phyloP scores from a whole-genome alignment of 176 grass and related monocot genomes.

The Musa itinerans region DNA sequence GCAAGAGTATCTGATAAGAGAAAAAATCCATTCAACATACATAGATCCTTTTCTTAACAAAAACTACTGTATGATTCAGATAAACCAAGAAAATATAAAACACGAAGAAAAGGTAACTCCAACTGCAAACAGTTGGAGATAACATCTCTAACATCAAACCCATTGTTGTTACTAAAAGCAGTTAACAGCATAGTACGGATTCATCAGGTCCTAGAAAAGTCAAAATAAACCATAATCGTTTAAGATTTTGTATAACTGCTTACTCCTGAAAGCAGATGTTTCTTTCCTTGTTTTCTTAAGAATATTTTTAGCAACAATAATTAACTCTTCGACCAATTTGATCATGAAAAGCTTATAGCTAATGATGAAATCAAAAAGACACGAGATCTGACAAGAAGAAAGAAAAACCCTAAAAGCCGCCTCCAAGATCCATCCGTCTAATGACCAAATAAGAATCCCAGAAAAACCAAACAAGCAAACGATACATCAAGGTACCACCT shows the following conservation, averaged over 20 bases:
- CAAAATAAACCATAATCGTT: background rate
- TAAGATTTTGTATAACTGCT: background rate
- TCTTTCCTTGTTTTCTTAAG: too few species aligned
- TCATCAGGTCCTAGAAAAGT: too few species aligned
- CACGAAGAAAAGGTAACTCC: background rate
- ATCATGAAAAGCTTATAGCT: background rate
- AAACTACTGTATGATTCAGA: background rate
- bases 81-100: background rate
- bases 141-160: too few species aligned
- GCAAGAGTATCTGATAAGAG: slow-evolving; percentile 45
- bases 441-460: slow-evolving; percentile 15
- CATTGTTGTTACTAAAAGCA: too few species aligned
- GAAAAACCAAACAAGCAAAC: slow-evolving; percentile 7
- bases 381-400: background rate
- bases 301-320: background rate
- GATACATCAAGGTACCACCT: slow-evolving; percentile 36
- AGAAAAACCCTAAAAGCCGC: background rate
- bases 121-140: too few species aligned
- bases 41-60: background rate
- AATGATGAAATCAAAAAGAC: background rate
- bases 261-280: background rate
- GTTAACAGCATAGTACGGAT: too few species aligned
- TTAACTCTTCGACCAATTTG: background rate
- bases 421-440: background rate
- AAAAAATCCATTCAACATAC: background rate